Conservation (phyloP, 768 basidiomycete genomes). For the Amanita subjunquillea region DNA sequence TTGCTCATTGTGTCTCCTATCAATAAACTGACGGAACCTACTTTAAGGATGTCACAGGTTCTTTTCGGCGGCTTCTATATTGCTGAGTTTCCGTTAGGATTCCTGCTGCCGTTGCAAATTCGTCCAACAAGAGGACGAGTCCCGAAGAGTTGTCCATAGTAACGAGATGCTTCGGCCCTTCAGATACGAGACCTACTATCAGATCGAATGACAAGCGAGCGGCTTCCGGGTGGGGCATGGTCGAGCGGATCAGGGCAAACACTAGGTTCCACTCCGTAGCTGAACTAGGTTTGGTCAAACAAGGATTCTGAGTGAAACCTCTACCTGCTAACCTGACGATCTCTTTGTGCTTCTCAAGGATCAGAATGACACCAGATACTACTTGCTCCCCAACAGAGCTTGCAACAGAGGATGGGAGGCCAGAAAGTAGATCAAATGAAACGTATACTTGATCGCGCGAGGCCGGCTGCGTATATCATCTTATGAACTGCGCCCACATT, state of each 20-base stretch:
- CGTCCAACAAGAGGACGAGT: slow-evolving; percentile 72
- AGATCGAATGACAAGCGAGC: slow-evolving; percentile 78
- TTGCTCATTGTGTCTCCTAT: slow-evolving; percentile 3
- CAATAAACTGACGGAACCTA: slow-evolving; percentile 16
- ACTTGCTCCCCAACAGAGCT: slow-evolving; percentile 87
- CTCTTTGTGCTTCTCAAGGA: slow-evolving; percentile 67
- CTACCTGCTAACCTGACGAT: slow-evolving; percentile 46
- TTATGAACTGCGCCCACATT: background rate
- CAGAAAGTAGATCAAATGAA: slow-evolving; percentile 82
- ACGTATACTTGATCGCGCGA: slow-evolving; percentile 92
- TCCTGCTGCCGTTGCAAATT: slow-evolving; percentile 74
- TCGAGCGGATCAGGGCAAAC: slow-evolving; percentile 79
- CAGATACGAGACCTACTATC: slow-evolving; percentile 51
- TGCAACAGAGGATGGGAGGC: slow-evolving; percentile 65
- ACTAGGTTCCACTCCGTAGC: slow-evolving; percentile 95
- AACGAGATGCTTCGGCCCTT: slow-evolving; percentile 51
- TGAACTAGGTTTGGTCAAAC: slow-evolving; percentile 35
- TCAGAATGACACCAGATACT: slow-evolving; percentile 67
- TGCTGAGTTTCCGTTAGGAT: slow-evolving; percentile 47
- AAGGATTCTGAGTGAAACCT: background rate
- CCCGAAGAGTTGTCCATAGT: slow-evolving; percentile 74
- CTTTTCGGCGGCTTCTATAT: slow-evolving; percentile 37
- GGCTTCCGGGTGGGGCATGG: slow-evolving; percentile 79
- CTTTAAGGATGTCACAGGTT: slow-evolving; percentile 42
- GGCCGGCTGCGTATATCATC: slow-evolving; percentile 39